phyloP scores from a whole-genome alignment of 2,329 filamentous ascomycete species.

The Ampelomyces quisqualis region DNA sequence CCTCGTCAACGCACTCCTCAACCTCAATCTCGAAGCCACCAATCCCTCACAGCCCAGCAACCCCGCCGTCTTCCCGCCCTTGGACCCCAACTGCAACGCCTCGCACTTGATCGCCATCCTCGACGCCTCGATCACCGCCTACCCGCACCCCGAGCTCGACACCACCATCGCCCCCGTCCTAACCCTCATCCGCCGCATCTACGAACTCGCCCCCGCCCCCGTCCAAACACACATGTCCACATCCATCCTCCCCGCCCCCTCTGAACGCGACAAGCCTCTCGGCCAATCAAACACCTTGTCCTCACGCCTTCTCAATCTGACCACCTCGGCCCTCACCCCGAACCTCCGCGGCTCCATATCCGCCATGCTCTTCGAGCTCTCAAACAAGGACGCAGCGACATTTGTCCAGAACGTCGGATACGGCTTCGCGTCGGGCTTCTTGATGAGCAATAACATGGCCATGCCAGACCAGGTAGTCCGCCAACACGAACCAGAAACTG shows the following conservation, averaged over 20 bases:
- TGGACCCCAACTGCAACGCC: slow-evolving; percentile 60
- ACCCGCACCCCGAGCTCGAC: slow-evolving; percentile 71
- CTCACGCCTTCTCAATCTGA: slow-evolving; percentile 73
- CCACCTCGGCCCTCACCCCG: slow-evolving; percentile 70
- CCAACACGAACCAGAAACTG: slow-evolving; percentile 47
- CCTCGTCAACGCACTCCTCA: slow-evolving; percentile 78
- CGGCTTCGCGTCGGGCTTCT: slow-evolving; percentile 86
- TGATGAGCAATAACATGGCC: slow-evolving; percentile 79
- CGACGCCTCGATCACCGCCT: slow-evolving; percentile 62
- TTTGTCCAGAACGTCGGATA: slow-evolving; percentile 94
- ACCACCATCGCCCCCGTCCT: slow-evolving; percentile 69
- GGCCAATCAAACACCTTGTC: slow-evolving; percentile 74
- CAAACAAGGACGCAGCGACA: slow-evolving; percentile 71
- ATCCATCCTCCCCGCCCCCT: slow-evolving; percentile 71
- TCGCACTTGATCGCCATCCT: slow-evolving; percentile 70
- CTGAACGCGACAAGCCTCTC: slow-evolving; percentile 74
- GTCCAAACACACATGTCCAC: slow-evolving; percentile 64
- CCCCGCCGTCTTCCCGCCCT: slow-evolving; percentile 65
- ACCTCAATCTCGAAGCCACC: slow-evolving; percentile 67
- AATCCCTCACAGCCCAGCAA: slow-evolving; percentile 47
- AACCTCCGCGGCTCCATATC: slow-evolving; percentile 74
- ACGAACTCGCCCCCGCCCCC: slow-evolving; percentile 65
- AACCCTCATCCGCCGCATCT: slow-evolving; percentile 70
- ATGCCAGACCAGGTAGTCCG: slow-evolving; percentile 68
- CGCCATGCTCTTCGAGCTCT: slow-evolving; percentile 81